phyloP scores from a whole-genome alignment of 2,329 filamentous ascomycete species.

The Meredithiella fracta region DNA sequence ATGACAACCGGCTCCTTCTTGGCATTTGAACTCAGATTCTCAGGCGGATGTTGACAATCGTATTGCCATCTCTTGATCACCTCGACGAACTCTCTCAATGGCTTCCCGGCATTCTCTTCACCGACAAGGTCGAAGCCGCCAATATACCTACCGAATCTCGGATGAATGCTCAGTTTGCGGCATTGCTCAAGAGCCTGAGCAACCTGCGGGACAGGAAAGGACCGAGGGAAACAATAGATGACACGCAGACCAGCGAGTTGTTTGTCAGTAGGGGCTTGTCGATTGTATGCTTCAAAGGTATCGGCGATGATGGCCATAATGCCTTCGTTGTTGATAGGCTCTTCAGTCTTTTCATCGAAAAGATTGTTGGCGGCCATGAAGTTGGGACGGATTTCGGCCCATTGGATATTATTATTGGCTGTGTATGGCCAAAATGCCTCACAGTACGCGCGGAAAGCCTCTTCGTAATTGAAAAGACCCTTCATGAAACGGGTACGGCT shows the following conservation, averaged over 20 bases:
- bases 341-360: conserved; percentile 38
- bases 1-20: no score
- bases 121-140: conserved; percentile 57
- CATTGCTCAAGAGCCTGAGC: conserved; percentile 41
- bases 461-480: conserved; percentile 51
- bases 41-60: conserved; percentile 27
- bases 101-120: conserved; percentile 45
- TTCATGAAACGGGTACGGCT: conserved; percentile 56
- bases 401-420: conserved; percentile 48
- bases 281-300: conserved; percentile 24
- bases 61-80: conserved; percentile 41
- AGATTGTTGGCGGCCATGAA: conserved; percentile 48
- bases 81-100: conserved; percentile 37
- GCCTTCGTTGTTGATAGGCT: conserved; percentile 34
- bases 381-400: conserved; percentile 55
- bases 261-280: conserved; percentile 24
- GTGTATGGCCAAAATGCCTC: conserved; percentile 42
- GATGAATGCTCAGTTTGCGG: conserved; percentile 39
- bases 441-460: conserved; percentile 46
- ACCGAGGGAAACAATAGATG: conserved; percentile 54
- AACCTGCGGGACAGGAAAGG: conserved; percentile 34
- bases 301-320: conserved; percentile 46
- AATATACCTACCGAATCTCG: conserved; percentile 34
- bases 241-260: conserved; percentile 46
- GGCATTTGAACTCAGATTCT: no score